phyloP scores from a whole-genome alignment of 805 yeast genomes.

The Cyberlindnera subsufficiens region DNA sequence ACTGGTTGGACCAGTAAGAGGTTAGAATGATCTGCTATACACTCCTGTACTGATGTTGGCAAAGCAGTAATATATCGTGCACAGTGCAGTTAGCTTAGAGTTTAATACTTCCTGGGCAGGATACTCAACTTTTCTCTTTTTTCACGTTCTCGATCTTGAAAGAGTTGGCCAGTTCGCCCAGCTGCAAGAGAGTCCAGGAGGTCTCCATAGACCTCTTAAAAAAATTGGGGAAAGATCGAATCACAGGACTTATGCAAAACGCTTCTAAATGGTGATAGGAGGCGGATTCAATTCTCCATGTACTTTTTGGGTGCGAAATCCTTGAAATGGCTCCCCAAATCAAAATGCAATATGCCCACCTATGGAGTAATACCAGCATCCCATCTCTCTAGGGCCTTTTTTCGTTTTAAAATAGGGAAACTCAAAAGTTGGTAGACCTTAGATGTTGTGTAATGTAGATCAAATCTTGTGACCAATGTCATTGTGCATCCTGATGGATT shows the following conservation, averaged over 20 bases:
- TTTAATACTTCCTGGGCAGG: constrained; percentile 13
- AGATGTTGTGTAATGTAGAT: constrained; percentile 40
- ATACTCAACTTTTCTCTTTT: constrained; percentile 38
- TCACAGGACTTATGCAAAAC: constrained; percentile 38
- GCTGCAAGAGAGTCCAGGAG: constrained; percentile 37
- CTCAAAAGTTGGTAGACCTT: constrained; percentile 38
- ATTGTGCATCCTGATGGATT: constrained; percentile 52
- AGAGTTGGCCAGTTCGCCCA: constrained; percentile 44
- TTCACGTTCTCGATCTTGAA: constrained; percentile 42
- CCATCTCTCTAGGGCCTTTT: constrained; percentile 44
- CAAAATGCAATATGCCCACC: constrained; percentile 30
- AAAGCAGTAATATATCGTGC: no score
- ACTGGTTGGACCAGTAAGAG: no score
- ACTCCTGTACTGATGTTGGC: no score
- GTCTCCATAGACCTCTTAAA: constrained; percentile 41
- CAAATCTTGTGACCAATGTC: constrained; percentile 49
- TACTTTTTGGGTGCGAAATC: constrained; percentile 35
- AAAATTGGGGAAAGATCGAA: constrained; percentile 37
- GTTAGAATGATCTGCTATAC: no score
- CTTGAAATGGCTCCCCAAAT: constrained; percentile 31
- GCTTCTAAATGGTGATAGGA: constrained; percentile 32
- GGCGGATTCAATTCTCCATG: constrained; percentile 37
- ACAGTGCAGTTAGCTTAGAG: no score
- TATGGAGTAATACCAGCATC: constrained; percentile 41
- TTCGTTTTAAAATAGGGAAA: constrained; percentile 37